A percentile compares a stretch with the other conserved stretches of the same genome.
These are phyloP conservation scores for Penicillium canariense DNA, from an alignment of 495 filamentous ascomycete species.

Conservation along the genomic window DNA sequence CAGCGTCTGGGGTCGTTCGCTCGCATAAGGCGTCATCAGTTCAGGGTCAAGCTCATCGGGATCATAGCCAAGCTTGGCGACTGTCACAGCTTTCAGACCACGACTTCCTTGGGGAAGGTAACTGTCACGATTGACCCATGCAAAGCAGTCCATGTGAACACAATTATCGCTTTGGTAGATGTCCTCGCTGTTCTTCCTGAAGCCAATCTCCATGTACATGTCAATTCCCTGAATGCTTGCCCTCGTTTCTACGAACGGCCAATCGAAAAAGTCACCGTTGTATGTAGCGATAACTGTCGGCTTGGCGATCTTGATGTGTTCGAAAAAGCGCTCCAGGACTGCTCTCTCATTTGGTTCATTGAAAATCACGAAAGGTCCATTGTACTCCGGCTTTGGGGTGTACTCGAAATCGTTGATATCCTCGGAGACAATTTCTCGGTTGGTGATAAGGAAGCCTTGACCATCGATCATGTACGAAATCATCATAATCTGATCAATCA, in stretches of 20 bases:
- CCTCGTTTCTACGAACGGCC: constrained; percentile 95
- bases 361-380: constrained; percentile 92
- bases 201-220: constrained; percentile 98
- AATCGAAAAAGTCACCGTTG: constrained; percentile 99
- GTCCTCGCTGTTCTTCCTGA: constrained; percentile 90
- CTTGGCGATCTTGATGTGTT: constrained; percentile 89
- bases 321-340: constrained; percentile 87
- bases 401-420: constrained; percentile 99
- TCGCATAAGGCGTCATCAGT: constrained; percentile 93
- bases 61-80: constrained; percentile 96
- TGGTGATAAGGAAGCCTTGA: constrained; percentile 96
- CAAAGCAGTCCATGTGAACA: constrained; percentile 98
- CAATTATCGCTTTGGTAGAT: constrained; percentile 94
- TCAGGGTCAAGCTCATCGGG: constrained; percentile 98
- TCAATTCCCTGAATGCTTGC: constrained; percentile 95
- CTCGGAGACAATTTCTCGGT: constrained; percentile 95
- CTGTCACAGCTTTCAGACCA: constrained; percentile 96
- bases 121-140: constrained; percentile 98
- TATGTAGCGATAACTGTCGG: constrained; percentile 98
- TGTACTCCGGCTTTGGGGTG: constrained; percentile 93
- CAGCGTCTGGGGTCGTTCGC: constrained; percentile 85
- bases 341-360: constrained; percentile 94
- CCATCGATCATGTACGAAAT: constrained; percentile 99
- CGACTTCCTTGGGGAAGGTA: constrained; percentile 97
- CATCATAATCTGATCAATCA: constrained; percentile 99